Evolutionary conservation across 2,329 filamentous ascomycete genomes (phyloP).

Genomic region (Hymenoscyphus albidus): DNA sequence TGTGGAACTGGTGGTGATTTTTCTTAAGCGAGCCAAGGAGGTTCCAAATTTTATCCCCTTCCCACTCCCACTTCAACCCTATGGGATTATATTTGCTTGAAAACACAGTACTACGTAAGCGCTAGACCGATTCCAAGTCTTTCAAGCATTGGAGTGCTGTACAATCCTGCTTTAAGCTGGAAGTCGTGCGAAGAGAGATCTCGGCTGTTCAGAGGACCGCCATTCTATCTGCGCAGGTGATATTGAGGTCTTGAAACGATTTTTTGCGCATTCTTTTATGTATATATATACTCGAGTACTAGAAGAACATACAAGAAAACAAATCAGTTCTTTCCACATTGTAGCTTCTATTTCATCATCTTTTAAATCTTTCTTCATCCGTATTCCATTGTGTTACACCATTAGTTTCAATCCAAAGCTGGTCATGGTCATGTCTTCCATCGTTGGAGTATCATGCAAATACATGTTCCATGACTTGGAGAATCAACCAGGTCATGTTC

Average conservation of each 20-base stretch:
- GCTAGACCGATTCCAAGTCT: background rate
- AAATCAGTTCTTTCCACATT: background rate
- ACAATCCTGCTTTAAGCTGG: background rate
- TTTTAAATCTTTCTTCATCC: background rate
- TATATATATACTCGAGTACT: background rate
- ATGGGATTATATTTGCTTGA: background rate
- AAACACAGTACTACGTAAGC: background rate
- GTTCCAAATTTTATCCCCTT: background rate
- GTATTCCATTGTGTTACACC: background rate
- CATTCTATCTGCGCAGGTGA: background rate
- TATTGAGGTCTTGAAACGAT: background rate
- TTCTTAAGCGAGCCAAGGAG: background rate
- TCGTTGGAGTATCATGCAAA: slow-evolving; percentile 28
- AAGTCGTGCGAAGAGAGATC: background rate
- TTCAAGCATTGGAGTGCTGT: background rate
- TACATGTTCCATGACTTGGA: slow-evolving; percentile 34
- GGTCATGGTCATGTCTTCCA: background rate
- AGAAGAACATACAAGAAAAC: background rate
- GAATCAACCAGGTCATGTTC: slow-evolving; percentile 32
- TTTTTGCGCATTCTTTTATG: background rate
- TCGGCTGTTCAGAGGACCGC: background rate
- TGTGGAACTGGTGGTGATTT: background rate
- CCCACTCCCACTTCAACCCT: background rate
- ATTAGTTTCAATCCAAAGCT: background rate
- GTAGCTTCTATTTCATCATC: background rate